A percentile compares a stretch with the other conserved stretches of the same genome.
Evolutionary conservation across 495 filamentous ascomycete genomes (phyloP).

Genomic region (Schizothecium vesticola): DNA sequence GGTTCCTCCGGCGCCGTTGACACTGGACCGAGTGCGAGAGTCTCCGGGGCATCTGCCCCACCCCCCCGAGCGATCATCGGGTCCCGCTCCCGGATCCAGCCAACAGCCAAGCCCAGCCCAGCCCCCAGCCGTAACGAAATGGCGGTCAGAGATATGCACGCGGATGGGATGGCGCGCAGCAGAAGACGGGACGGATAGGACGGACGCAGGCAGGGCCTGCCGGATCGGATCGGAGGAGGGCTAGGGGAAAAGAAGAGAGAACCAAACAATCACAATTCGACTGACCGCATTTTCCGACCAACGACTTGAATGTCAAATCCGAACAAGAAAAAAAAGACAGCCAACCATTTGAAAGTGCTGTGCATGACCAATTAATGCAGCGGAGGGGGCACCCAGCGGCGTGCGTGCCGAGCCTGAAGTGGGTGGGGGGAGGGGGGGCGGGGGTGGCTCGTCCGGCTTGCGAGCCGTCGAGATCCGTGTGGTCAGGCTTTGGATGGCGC

Average conservation of each 20-base stretch:
- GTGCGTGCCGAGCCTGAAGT: too few species aligned
- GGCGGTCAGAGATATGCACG: background rate
- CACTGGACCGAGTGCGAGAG: background rate
- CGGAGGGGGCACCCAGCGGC: background rate
- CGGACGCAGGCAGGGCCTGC: background rate
- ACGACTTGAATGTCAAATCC: background rate
- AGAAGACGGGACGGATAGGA: background rate
- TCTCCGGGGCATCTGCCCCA: too few species aligned
- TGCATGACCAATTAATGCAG: background rate
- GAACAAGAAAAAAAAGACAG: background rate
- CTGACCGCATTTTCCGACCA: background rate
- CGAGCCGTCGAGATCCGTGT: background rate
- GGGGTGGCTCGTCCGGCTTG: background rate
- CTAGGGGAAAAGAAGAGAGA: background rate
- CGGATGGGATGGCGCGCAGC: background rate
- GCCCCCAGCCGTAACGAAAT: background rate
- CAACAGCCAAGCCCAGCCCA: background rate
- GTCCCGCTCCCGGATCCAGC: background rate
- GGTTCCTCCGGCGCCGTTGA: background rate
- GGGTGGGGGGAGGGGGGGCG: background rate
- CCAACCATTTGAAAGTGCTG: conserved; percentile 1
- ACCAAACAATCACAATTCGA: background rate
- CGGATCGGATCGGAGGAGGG: background rate
- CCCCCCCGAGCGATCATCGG: background rate
- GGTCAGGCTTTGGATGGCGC: background rate